Percentiles rank a stretch among this genome's conserved stretches.
Conservation (phyloP, 805 yeast species). For the Priceomyces fermenticarens region DNA sequence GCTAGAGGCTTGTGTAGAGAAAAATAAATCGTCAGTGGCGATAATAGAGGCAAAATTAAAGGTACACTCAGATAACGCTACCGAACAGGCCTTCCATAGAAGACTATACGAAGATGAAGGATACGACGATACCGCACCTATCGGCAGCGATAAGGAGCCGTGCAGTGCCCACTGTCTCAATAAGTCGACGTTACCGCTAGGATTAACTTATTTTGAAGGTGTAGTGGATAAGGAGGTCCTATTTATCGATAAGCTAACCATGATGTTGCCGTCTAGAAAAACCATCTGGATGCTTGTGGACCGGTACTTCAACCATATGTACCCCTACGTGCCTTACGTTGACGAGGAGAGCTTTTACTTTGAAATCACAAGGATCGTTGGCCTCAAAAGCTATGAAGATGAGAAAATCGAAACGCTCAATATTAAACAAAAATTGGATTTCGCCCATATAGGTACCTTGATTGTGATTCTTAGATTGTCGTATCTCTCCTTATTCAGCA, state of each 20-base stretch:
- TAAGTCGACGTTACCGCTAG: slow-evolving; percentile 29
- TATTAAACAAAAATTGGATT: slow-evolving; percentile 37
- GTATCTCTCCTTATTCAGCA: slow-evolving; percentile 33
- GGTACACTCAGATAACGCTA: not conserved
- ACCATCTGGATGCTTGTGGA: not conserved
- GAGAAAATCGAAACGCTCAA: slow-evolving; percentile 19
- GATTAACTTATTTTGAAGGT: slow-evolving; percentile 20
- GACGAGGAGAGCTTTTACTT: slow-evolving; percentile 52
- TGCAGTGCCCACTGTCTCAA: slow-evolving; percentile 12
- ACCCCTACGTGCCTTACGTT: slow-evolving; percentile 53
- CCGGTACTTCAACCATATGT: slow-evolving; percentile 50
- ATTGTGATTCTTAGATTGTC: slow-evolving; percentile 40
- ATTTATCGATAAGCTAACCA: slow-evolving; percentile 15
- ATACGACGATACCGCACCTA: slow-evolving; percentile 7
- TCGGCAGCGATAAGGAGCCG: not conserved
- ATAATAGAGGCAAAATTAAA: not conserved
- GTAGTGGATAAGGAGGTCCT: too few species aligned
- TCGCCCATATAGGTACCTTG: slow-evolving; percentile 38
- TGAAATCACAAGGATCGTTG: slow-evolving; percentile 35
- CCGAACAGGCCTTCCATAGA: slow-evolving; percentile 18
- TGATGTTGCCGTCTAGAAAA: not conserved
- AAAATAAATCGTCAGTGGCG: not conserved
- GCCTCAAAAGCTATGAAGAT: slow-evolving; percentile 23
- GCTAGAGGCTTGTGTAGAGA: slow-evolving; percentile 3
- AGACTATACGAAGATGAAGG: slow-evolving; percentile 10